Base-by-base conservation (phyloP, 805 yeast genomes). In the Nakazawaea wyomingensis region DNA sequence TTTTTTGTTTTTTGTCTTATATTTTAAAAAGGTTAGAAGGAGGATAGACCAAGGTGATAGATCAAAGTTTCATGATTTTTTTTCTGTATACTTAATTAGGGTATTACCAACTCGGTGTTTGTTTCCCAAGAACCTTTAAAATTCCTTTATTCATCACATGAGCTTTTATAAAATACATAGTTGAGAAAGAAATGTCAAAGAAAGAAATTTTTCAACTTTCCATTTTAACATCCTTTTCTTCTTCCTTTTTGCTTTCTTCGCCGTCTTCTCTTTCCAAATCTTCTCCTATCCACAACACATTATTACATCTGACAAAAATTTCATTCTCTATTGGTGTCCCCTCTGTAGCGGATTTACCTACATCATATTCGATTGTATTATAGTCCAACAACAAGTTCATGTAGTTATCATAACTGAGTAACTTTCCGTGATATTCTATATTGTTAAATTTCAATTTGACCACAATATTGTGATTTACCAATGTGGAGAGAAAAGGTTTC, bases 361-460 rank as follows among this genome's bases (percentile, higher is more conserved):
- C 82, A 34, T 60, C 62, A 13, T 58, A 49, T 54, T 76, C 82
- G 22, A 50, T 47, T 2, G 78, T 70, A 28, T 61, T 78, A 22
- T 80, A 74, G 28, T 76, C 82, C 32, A 90, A 62, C 56, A 85
- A 89, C 27, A 93, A 50, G 54, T 93, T 93, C 91, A 93, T 91
- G 64, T 93, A 93, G 54, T 86, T 85, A 59, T 93, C 99, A 19
- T 86, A 83, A 1, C 96, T 79, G 4, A 80, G 63, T 34, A 93
- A 71, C 17, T 61, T 74, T 1, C 99, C 99, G 46, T 68, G 75
- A 62, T 93, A 93, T 60, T 89, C 95, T 9, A 96, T 85, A 50
- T 76, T 76, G 56, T 89, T 91, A 83, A 96, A 93, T 59, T 93
- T 93, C 48, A 93, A 72, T 45, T 89, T 77, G 17, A 93, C 91